phyloP scores from a whole-genome alignment of 73 alveolate species.

The Tetrahymena elliotti region DNA sequence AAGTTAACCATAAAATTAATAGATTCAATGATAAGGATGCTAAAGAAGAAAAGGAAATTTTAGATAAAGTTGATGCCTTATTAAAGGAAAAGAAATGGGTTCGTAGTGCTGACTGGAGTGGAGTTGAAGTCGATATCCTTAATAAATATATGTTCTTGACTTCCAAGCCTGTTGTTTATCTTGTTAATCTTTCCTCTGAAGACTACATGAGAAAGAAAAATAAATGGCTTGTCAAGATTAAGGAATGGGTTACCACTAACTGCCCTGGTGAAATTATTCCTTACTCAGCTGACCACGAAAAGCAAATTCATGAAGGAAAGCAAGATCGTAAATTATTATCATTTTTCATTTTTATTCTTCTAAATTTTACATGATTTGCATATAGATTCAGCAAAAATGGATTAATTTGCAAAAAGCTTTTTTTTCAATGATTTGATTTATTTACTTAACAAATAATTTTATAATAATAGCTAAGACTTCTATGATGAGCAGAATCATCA shows the following conservation, averaged over 20 bases:
- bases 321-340: not conserved
- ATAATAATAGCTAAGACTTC: slow-evolving; percentile 70
- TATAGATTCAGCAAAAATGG: too few species aligned
- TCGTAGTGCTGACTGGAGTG: slow-evolving; percentile 76
- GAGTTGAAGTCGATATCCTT: slow-evolving; percentile 86
- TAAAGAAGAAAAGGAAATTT: slow-evolving; percentile 73
- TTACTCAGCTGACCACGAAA: slow-evolving; percentile 86
- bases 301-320: slow-evolving; percentile 55
- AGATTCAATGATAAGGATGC: slow-evolving; percentile 83
- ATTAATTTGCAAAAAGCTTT: not conserved
- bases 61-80: slow-evolving; percentile 62
- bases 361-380: too few species aligned
- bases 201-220: slow-evolving; percentile 86
- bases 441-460: too few species aligned
- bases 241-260: slow-evolving; percentile 81
- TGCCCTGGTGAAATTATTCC: slow-evolving; percentile 96
- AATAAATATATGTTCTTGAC: slow-evolving; percentile 87
- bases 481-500: slow-evolving; percentile 79
- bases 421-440: too few species aligned
- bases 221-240: slow-evolving; percentile 83
- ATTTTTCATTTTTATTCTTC: too few species aligned
- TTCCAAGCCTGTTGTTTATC: slow-evolving; percentile 94
- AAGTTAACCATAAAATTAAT: slow-evolving; percentile 76
- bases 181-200: slow-evolving; percentile 78
- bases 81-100: slow-evolving; percentile 65